Evolutionary conservation across 495 filamentous ascomycete genomes (phyloP).

Genomic region (Penicillium maclennaniae): DNA sequence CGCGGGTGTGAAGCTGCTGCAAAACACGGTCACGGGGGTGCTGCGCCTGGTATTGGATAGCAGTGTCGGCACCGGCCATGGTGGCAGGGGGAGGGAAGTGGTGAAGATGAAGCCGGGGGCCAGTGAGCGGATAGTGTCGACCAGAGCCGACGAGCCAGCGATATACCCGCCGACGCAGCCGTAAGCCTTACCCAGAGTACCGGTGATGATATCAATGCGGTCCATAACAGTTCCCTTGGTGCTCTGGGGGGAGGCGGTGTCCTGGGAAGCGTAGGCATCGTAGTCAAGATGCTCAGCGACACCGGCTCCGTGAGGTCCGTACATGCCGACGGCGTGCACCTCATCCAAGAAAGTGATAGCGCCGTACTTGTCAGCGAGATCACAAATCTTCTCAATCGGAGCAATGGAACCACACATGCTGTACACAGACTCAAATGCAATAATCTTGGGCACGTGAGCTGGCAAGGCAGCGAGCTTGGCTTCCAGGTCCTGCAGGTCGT

Average conservation of each 20-base stretch:
- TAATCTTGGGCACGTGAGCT: conserved; percentile 84
- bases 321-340: conserved; percentile 99
- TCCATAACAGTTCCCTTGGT: conserved; percentile 85
- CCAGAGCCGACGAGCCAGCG: conserved; percentile 79
- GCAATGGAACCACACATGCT: conserved; percentile 98
- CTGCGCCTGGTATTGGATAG: conserved; percentile 86
- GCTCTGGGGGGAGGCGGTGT: conserved; percentile 58
- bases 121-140: conserved; percentile 93
- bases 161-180: conserved; percentile 98
- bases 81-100: conserved; percentile 92
- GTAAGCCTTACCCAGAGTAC: conserved; percentile 95
- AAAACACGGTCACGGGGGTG: conserved; percentile 79
- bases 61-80: conserved; percentile 89
- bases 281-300: conserved; percentile 97
- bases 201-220: conserved; percentile 94
- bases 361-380: conserved; percentile 95
- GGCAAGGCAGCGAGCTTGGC: conserved; percentile 85
- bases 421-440: conserved; percentile 97
- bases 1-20: conserved; percentile 92
- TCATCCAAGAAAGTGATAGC: conserved; percentile 97
- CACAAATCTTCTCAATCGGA: conserved; percentile 91
- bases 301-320: conserved; percentile 91
- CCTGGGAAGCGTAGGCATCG: conserved; percentile 53
- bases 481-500: conserved; percentile 87
- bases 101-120: conserved; percentile 99